Base-by-base conservation (phyloP, 176 grass and related monocot genomes). In the Oryza meridionalis region DNA sequence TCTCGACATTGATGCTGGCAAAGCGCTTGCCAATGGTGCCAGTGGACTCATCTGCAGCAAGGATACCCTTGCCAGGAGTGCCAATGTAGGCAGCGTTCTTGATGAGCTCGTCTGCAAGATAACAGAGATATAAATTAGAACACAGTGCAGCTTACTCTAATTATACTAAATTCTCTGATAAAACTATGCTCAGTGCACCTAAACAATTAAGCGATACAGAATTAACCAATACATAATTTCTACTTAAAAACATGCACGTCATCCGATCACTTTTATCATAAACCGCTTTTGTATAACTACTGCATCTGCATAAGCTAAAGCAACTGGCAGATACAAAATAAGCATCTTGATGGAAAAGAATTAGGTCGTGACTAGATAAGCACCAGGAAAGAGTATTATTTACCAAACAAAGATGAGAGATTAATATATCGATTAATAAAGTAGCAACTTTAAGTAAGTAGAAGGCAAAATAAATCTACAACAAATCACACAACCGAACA, bases 21-120 rank as follows among this genome's bases (percentile, higher is more conserved):
- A 96, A 75, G 33, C 94, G 91, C 91, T 96, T 96, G 83, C 94
- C 94, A 4, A 96, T 96, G 70, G 94, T 96, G 78, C 94, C 94
- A 2, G 94, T 96, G 55, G 94, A 96, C 77, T 96, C 94, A 7
- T 96, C 94, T 32, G 94, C 94, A 7, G 94, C 94, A 2, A 96
- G 91, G 53, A 96, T 96, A 84, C 94, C 94, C 91, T 96, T 96
- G 9, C 94, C 94, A 21, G 94, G 94, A 25, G 94, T 96, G 83
- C 94, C 94, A 37, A 96, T 96, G 91, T 96, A 91, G 69, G 81
- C 63, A 69, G 94, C 94, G 16, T 96, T 96, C 88, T 93, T 96
- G 83, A 96, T 96, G 72, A 96, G 94, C 86, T 96, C 94, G 45
- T 96, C 94, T 96, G 86, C 10, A 81, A 49, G 75, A 82, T 2